Percentiles rank a stretch among this genome's conserved stretches.
Conservation (phyloP, 176 grass and related monocot species). For the Melocanna baccifera region DNA sequence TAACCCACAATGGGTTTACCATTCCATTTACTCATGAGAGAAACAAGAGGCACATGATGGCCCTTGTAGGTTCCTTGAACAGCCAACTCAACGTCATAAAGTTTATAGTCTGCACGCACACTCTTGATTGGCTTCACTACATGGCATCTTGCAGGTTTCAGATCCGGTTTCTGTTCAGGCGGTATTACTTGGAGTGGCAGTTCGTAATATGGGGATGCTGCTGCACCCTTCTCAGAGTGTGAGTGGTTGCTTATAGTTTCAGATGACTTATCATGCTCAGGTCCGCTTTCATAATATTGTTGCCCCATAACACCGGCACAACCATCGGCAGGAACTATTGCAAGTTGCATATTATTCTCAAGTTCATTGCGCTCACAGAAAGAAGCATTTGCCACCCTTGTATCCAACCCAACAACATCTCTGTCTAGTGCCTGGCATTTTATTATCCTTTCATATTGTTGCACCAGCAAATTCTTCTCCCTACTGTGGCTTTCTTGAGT, state of each 20-base stretch:
- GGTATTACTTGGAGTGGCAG: constrained; percentile 38
- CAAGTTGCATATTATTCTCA: constrained; percentile 17
- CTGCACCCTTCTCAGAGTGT: constrained; percentile 36
- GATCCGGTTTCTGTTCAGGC: constrained; percentile 35
- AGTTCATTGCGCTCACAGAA: constrained; percentile 34
- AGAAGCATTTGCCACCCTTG: constrained; percentile 17
- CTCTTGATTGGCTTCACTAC: constrained; percentile 60
- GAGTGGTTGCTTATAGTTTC: constrained; percentile 51
- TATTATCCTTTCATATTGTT: constrained; percentile 27
- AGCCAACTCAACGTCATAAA: constrained; percentile 79
- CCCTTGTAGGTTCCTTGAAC: constrained; percentile 74
- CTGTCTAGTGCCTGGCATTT: constrained; percentile 30
- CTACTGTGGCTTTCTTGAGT: constrained; percentile 15
- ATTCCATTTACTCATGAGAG: constrained; percentile 93
- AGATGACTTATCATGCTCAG: constrained; percentile 44
- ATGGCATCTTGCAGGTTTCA: constrained; percentile 31
- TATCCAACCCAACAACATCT: constrained; percentile 29
- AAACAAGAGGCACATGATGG: constrained; percentile 71
- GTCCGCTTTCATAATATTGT: constrained; percentile 1
- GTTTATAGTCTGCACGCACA: constrained; percentile 30
- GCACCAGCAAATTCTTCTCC: constrained; percentile 13
- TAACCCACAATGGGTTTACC: constrained; percentile 81
- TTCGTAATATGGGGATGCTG: constrained; percentile 27
- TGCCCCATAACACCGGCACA: constrained; percentile 1
- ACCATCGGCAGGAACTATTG: constrained; percentile 7